phyloP scores from a whole-genome alignment of 306 rosid species.

The Gleditsia sinensis region DNA sequence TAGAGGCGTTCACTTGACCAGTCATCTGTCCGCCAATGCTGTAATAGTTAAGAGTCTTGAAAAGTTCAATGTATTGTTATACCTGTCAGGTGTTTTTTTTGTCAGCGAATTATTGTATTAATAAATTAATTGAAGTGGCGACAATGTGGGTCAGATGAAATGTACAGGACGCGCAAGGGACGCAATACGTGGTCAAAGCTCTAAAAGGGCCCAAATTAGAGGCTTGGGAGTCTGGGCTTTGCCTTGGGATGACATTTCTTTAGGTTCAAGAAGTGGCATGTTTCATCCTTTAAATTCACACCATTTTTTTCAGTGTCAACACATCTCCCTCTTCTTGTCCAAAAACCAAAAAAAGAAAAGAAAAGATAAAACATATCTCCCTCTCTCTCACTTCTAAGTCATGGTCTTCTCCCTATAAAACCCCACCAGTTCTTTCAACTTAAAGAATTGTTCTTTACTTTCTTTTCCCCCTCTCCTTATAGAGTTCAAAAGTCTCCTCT shows the following conservation, averaged over 20 bases:
- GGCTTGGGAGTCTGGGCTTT: not conserved
- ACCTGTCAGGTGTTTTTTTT: too few species aligned
- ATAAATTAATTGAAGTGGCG: not conserved
- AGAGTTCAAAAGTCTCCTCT: conserved; percentile 17
- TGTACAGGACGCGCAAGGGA: not conserved
- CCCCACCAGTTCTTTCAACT: not conserved
- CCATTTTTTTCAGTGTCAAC: not conserved
- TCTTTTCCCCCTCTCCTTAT: not conserved
- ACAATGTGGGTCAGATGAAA: not conserved
- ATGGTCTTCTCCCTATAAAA: not conserved
- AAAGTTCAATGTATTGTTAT: too few species aligned
- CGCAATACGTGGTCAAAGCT: conserved; percentile 5
- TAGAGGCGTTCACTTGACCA: too few species aligned
- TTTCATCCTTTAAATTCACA: conserved; percentile 38
- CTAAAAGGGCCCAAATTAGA: not conserved
- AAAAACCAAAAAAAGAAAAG: too few species aligned
- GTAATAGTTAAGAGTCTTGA: too few species aligned
- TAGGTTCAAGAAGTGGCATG: conserved; percentile 22
- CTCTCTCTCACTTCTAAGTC: conserved; percentile 13
- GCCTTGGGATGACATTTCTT: conserved; percentile 15
- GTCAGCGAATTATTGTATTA: too few species aligned
- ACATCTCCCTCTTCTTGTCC: too few species aligned
- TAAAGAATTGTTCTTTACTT: not conserved
- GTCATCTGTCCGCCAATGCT: too few species aligned
- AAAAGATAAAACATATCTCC: too few species aligned